A percentile compares a stretch with the other conserved stretches of the same genome.
Evolutionary conservation across 305 asterid species (phyloP).

Genomic region (Andrographis paniculata): DNA sequence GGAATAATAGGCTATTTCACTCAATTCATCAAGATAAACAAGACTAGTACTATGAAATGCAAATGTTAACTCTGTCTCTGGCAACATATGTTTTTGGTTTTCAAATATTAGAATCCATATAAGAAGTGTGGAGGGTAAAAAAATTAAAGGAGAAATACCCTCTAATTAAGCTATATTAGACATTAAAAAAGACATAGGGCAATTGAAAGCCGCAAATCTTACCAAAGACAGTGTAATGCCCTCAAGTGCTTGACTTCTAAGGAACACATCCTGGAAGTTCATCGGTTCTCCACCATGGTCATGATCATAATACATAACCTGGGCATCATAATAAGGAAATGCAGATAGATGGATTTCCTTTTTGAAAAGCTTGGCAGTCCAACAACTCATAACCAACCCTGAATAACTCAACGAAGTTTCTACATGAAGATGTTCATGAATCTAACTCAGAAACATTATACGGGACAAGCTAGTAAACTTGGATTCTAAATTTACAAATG

Average conservation of each 20-base stretch:
- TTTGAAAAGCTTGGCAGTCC: constrained; percentile 7
- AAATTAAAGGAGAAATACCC: constrained; percentile 11
- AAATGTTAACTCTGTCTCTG: too few species aligned
- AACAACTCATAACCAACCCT: constrained; percentile 9
- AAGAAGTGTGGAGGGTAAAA: constrained; percentile 9
- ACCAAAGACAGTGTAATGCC: constrained; percentile 88
- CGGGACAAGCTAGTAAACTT: neutral
- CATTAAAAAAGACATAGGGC: constrained; percentile 11
- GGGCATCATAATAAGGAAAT: constrained; percentile 16
- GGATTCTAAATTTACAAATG: constrained; percentile 9
- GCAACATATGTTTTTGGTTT: too few species aligned
- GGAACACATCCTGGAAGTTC: constrained; percentile 83
- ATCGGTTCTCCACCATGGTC: constrained; percentile 75
- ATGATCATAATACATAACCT: constrained; percentile 77
- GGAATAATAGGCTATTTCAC: too few species aligned
- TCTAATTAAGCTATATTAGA: neutral
- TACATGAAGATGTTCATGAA: constrained; percentile 10
- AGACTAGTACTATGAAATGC: too few species aligned
- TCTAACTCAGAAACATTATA: constrained; percentile 3
- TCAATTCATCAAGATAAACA: too few species aligned
- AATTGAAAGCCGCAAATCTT: constrained; percentile 26
- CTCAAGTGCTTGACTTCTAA: constrained; percentile 90
- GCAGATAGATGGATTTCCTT: constrained; percentile 9
- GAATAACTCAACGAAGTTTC: constrained; percentile 4
- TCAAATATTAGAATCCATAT: too few species aligned